Percentiles rank a stretch among this genome's conserved stretches.
Conservation (phyloP, 139 green algal species). For the Chlamydomonas asymmetrica region DNA sequence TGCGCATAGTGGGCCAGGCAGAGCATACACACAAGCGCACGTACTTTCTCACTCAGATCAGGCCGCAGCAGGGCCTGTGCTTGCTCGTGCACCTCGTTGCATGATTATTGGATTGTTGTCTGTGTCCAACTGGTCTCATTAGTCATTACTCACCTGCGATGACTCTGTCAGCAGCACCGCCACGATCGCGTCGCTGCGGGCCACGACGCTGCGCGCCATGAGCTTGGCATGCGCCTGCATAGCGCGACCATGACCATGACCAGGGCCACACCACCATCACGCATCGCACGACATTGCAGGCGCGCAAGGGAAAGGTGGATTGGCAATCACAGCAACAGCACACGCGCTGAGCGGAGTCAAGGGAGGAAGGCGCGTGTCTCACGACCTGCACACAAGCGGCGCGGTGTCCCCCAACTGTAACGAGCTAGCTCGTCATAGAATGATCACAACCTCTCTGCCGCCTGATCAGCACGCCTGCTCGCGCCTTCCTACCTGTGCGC, state of each 20-base stretch:
- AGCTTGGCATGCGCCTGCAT: conserved; percentile 86
- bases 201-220: conserved; percentile 60
- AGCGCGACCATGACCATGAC: conserved; percentile 13
- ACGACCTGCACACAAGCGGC: not conserved
- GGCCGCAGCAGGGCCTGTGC: no score
- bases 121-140: no score
- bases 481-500: not conserved
- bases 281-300: no score
- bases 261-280: no score
- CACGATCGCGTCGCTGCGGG: conserved; percentile 61
- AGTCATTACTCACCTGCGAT: no score
- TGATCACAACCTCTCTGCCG: conserved; percentile 24
- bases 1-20: no score
- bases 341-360: not conserved
- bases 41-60: no score
- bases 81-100: no score
- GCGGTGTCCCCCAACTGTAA: not conserved
- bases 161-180: conserved; percentile 56
- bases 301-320: not conserved
- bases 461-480: not conserved
- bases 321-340: no score
- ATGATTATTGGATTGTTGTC: no score
- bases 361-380: not conserved
- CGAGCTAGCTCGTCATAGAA: not conserved
- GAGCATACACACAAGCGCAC: no score